These are phyloP conservation scores for Brettanomyces sp. DNA, from an alignment of 805 yeast genomes.

Conservation along the genomic window DNA sequence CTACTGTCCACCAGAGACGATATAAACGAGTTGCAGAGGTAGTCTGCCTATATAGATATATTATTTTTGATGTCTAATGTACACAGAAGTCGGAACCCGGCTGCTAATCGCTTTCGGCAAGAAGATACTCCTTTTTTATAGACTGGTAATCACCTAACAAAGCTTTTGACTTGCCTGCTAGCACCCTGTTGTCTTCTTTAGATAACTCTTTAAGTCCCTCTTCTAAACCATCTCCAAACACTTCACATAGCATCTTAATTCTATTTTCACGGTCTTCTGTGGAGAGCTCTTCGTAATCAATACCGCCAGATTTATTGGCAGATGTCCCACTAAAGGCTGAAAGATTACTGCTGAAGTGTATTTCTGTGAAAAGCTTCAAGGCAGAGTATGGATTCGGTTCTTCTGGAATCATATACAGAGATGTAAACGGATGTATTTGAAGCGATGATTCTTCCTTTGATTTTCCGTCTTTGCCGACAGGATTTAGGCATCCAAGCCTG, in stretches of 20 bases:
- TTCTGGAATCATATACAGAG: constrained; percentile 43
- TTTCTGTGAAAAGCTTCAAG: constrained; percentile 41
- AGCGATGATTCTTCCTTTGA: constrained; percentile 3
- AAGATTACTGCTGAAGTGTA: neutral
- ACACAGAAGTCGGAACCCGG: neutral
- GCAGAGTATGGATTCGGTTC: constrained; percentile 57
- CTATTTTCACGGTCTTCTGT: constrained; percentile 59
- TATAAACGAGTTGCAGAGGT: neutral
- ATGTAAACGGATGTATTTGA: constrained; percentile 38
- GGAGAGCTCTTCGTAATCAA: constrained; percentile 8
- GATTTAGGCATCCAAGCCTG: constrained; percentile 15
- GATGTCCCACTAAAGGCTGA: neutral
- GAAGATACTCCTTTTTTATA: constrained; percentile 12
- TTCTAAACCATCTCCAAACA: constrained; percentile 38
- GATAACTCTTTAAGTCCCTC: constrained; percentile 41
- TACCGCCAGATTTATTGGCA: neutral
- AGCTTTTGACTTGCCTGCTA: constrained; percentile 5
- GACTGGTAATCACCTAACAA: constrained; percentile 10
- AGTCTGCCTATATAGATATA: neutral
- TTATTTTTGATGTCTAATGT: neutral
- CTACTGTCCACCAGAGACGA: neutral
- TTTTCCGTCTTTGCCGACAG: constrained; percentile 3
- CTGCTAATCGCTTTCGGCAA: constrained; percentile 2
- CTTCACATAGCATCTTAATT: constrained; percentile 41
- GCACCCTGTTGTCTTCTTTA: constrained; percentile 40